Conservation (phyloP, 2,329 filamentous ascomycete species). For the Fusarium sp. region DNA sequence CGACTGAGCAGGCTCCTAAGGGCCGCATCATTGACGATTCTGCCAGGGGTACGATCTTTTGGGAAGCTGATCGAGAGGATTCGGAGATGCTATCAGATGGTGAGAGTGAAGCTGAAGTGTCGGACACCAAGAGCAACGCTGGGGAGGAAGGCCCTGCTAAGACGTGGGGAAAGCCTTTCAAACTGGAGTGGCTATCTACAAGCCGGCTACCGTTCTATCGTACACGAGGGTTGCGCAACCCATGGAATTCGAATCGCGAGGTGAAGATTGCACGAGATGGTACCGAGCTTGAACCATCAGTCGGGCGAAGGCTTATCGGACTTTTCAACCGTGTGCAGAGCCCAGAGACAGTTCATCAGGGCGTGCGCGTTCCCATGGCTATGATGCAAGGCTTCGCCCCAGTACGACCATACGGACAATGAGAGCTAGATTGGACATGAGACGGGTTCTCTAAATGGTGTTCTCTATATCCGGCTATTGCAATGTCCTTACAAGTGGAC, state of each 20-base stretch:
- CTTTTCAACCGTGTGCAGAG: slow-evolving; percentile 76
- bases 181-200: slow-evolving; percentile 89
- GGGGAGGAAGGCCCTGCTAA: slow-evolving; percentile 64
- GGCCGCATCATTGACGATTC: slow-evolving; percentile 94
- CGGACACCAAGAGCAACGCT: slow-evolving; percentile 54
- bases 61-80: slow-evolving; percentile 81
- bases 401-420: slow-evolving; percentile 52
- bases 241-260: slow-evolving; percentile 94
- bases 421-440: slow-evolving; percentile 14
- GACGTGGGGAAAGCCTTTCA: slow-evolving; percentile 91
- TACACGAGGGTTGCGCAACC: slow-evolving; percentile 87
- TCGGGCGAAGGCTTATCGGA: slow-evolving; percentile 80
- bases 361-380: slow-evolving; percentile 49
- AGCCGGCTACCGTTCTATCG: slow-evolving; percentile 87
- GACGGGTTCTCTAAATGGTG: slow-evolving; percentile 27
- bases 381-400: slow-evolving; percentile 55
- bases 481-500: slow-evolving; percentile 13
- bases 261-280: slow-evolving; percentile 97
- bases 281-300: slow-evolving; percentile 87
- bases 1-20: slow-evolving; percentile 80
- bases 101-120: slow-evolving; percentile 52
- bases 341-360: slow-evolving; percentile 49
- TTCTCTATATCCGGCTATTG: slow-evolving; percentile 8
- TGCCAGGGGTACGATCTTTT: slow-evolving; percentile 94
- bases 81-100: slow-evolving; percentile 57